Conservation (phyloP, 139 green algal species). For the Coelastrella sp. region DNA sequence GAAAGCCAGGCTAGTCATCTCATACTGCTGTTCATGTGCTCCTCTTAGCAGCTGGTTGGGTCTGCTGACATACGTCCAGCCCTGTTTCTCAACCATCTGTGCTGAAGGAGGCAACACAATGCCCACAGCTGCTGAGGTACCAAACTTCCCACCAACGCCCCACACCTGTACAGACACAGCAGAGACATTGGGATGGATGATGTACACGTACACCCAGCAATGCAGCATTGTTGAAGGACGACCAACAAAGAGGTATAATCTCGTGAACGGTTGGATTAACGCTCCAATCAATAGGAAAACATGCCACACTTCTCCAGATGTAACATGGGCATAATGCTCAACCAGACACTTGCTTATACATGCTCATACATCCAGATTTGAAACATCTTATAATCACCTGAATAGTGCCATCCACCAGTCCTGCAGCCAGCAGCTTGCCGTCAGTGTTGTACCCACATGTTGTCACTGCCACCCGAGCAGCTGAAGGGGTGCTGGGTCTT, state of each 20-base stretch:
- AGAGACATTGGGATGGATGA: too few species aligned
- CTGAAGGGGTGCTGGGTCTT: conserved; percentile 73
- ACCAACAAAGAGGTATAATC: too few species aligned
- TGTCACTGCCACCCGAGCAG: conserved; percentile 83
- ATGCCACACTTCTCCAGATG: too few species aligned
- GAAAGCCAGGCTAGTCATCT: conserved; percentile 89
- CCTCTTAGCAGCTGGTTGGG: conserved; percentile 61
- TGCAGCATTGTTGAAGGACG: too few species aligned
- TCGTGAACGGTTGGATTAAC: too few species aligned
- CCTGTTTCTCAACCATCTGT: conserved; percentile 83
- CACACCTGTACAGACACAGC: conserved; percentile 23
- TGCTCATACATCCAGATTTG: too few species aligned
- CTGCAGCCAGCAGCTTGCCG: conserved; percentile 83
- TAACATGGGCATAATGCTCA: too few species aligned
- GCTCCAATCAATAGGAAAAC: too few species aligned
- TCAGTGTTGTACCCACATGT: conserved; percentile 79
- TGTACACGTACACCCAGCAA: too few species aligned
- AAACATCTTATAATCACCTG: too few species aligned
- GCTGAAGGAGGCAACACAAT: conserved; percentile 71
- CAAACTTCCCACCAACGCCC: conserved; percentile 78
- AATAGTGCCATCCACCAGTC: conserved; percentile 91
- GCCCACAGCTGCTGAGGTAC: conserved; percentile 77
- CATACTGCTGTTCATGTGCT: conserved; percentile 66
- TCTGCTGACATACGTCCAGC: conserved; percentile 81
- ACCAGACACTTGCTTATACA: too few species aligned